Base-by-base conservation (phyloP, 306 rosid genomes). In the Prunus mira region DNA sequence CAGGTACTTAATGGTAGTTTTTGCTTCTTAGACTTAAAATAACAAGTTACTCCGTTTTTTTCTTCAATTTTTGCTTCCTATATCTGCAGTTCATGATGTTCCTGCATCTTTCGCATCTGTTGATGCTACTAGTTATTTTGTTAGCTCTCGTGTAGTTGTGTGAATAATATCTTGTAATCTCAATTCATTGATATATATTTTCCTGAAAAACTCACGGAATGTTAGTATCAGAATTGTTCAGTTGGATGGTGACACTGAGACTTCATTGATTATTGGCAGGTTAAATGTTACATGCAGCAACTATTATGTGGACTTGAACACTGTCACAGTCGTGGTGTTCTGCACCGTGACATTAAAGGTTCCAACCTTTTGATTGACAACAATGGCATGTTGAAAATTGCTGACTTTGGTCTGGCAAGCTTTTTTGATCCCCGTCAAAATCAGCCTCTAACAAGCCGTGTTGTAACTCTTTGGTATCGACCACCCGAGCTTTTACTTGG, bases 401-500 rank as follows among this genome's bases (percentile, higher is more conserved):
- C 96, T 9, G 98, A 93, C 80, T 93, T 89, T 86, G 98, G 98
- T 79, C 86, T 93, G 76, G 98, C 98, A 41, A 93, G 98, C 84
- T 78, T 89, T 77, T 93, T 84, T 63, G 93, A 93, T 74, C 91
- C 93, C 82, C 83, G 76, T 76, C 93, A 89, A 86, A 84, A 43
- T 75, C 98, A 89, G 69, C 96, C 98, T 55, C 68, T 93, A 46
- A 93, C 98, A 49, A 93, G 98, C 74, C 94, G 98, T 75, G 98
- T 93, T 78, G 98, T 93, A 74, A 93, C 98, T 47, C 96, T 93
- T 65, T 93, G 98, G 98, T 93, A 93, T 58, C 87, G 98, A 43
- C 98, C 98, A 0, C 98, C 96, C 0, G 98, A 93, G 88, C 96
- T 93, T 76, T 91, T 93, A 80, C 98, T 93, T 57, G 98, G 98